Base-by-base conservation (phyloP, 73 alveolate genomes). In the Urostyla sp. region DNA sequence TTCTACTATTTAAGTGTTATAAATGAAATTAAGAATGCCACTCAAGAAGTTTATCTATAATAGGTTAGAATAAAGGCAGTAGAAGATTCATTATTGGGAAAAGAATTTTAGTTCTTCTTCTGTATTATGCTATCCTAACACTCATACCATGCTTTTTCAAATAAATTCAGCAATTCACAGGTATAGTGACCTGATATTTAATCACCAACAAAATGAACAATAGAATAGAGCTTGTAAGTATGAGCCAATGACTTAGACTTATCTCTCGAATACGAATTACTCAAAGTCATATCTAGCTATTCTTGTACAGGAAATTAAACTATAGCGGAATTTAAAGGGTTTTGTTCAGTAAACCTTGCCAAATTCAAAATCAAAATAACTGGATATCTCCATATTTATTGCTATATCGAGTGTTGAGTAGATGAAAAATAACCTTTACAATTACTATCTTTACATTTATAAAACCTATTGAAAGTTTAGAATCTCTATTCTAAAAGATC, bases 381-480 rank as follows among this genome's bases (percentile, higher is more conserved):
- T 5, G 79, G 79, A 46, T 21, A 63, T 63, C 79, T 35, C 79
- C 79, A 63, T 3, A 63, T 38, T 30, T 36, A 63, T 13, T 6
- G 30, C 37, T 27, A 13, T 28, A 63, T 23, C 7, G 16, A 1
- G 31, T 63, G 79, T 5, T 24, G 48, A 13, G 61, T 60, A 26
- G 37, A 18, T 27, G 23, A 16, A 6, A 38, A 2, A 40, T n/a
- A 2, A 40, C 24, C 24, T 18, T 32, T 50, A 24, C 79, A 63
- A 8, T n/a, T 44, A 3, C 30, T 5, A 63, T 35, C 44, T 31
- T 26, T 3, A 38, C 79, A 63, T 63, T 40, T 63, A 43, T n/a
- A 11, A 16, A 15, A 38, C 28, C 10, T 60, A 24, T 1, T 1
- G n/a, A 43, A 43, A 40, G 61, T 4, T 38, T 37, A 0, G 44